phyloP scores from a whole-genome alignment of 208 protist species.

The Acanthamoeba lenticulata region DNA sequence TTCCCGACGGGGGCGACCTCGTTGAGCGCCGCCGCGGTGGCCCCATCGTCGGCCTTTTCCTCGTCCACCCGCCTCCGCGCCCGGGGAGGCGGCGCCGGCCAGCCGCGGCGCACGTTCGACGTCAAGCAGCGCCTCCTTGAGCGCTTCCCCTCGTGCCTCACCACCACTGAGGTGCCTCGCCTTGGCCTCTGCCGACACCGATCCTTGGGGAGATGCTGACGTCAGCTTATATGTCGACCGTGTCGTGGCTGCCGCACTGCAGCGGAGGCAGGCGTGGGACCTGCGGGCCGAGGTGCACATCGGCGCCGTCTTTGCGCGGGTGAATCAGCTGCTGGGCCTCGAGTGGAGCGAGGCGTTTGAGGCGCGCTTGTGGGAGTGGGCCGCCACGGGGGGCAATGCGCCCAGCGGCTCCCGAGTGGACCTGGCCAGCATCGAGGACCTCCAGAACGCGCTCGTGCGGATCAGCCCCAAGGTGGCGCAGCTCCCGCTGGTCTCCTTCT shows the following conservation, averaged over 20 bases:
- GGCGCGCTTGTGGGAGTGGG: slow-evolving; percentile 39
- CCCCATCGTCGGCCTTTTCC: background rate
- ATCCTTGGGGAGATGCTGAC: too few relatives aligned
- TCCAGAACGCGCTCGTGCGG: background rate
- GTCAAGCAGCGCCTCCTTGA: background rate
- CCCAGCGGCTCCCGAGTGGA: background rate
- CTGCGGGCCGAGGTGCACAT: background rate
- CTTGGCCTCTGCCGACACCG: background rate
- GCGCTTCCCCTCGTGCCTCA: slow-evolving; percentile 26
- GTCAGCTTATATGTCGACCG: too few relatives aligned
- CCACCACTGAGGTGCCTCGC: background rate
- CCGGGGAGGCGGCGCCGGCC: too few relatives aligned
- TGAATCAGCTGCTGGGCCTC: background rate
- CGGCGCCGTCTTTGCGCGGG: slow-evolving; percentile 27
- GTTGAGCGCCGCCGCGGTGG: too few relatives aligned
- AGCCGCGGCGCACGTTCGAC: background rate
- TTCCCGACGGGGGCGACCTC: too few relatives aligned
- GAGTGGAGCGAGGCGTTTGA: slow-evolving; percentile 33
- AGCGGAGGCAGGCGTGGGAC: background rate
- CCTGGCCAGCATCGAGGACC: background rate
- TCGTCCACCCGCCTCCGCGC: too few relatives aligned
- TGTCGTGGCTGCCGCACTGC: background rate
- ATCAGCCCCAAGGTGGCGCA: slow-evolving; percentile 47
- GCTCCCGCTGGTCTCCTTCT: slow-evolving; percentile 52
- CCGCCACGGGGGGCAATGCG: background rate